Base-by-base conservation (phyloP, 2,329 filamentous ascomycete species). In the Annulohypoxylon truncatum region DNA sequence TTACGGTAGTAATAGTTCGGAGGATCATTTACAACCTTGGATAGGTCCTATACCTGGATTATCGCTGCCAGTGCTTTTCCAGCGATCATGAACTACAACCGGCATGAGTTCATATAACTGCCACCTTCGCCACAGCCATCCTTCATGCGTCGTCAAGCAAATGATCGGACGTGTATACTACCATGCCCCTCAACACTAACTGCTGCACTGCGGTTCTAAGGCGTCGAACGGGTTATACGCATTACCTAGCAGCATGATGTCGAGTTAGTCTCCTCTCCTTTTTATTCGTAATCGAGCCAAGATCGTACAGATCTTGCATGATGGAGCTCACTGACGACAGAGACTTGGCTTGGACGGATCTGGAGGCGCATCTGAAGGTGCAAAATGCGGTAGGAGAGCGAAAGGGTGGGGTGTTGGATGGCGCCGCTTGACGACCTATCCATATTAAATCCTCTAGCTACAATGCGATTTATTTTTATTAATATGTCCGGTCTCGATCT, bases 71-170 rank as follows among this genome's bases (percentile, higher is more conserved):
- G 42, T 31, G 22, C n/a, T 63, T 44, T 24, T 33, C 29, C 60
- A 57, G 22, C 29, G 55, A 61, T 67, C 47, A 54, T 54, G 52
- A 38, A 28, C 24, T 56, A 33, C 33, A 50, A 44, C 8, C 31
- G 18, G 26, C 6, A 38, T 54, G 31, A 9, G 33, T 66, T 55
- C 62, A 64, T 66, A 50, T 54, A 61, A 24, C 54, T 66, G 51
- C 38, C 54, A 54, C 59, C 59, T 61, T 51, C 48, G 62, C 66
- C 66, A 31, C 44, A 53, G 29, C 50, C 58, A 28, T 53, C 26
- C 22, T 67, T 62, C 42, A 64, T 65, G 54, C 58, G 50, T 29
- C 35, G 24, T 44, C 35, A 29, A 20, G 35, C 33, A 44, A 35
- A 40, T 47, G 29, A 24, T 26, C 10, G 48, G 24, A n/a, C 35